Evolutionary conservation across 2,329 filamentous ascomycete species (phyloP), one percentile per base, ranked within the genome.

Genomic region (Nannizziopsis barbatae): DNA sequence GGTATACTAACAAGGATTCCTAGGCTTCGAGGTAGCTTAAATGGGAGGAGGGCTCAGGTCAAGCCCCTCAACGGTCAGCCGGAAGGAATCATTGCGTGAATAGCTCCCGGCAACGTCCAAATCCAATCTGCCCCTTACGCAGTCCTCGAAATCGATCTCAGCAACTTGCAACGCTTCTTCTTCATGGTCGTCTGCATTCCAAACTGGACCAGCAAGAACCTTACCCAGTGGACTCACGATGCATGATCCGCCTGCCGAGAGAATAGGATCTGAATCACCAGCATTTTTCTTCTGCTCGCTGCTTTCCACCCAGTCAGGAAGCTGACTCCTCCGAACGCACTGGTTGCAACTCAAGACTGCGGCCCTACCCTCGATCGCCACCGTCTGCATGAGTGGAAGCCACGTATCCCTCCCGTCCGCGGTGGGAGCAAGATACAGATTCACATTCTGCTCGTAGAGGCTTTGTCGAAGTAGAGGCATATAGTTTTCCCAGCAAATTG

Each of bases 401-500:
- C 90, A 96, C 0, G 85, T 80, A 58, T 90, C 84, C 52, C 89
- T 75, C 15, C 75, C 78, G 67, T 95, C 90, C 1, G 89, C 89
- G 0, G 89, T 95, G 0, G 90, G 90, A 0, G 89, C 88, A 1
- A 95, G 77, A 66, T 90, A 95, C 10, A 95, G 69, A 63, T 94
- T 94, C 59, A 95, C 80, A 61, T 94, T 94, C 65, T 95, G 90
- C 2, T 79, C 76, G 65, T 95, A 96, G 33, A 95, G 73, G 12
- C 80, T 76, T 62, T 94, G 84, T 14, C 90, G 78, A 6, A 95
- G 72, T 14, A 95, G 71, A 0, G 89, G 89, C 88, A 95, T 95
- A 69, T 90, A 94, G 65, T 86, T 95, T 65, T 96, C 89, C 89
- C 89, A 95, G 72, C 89, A 95, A 56, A 96, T 93, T 2, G 88